A percentile compares a stretch with the other conserved stretches of the same genome.
phyloP scores from a whole-genome alignment of 1,284 basidiomycete species.

The Xerocomus amazonicus region DNA sequence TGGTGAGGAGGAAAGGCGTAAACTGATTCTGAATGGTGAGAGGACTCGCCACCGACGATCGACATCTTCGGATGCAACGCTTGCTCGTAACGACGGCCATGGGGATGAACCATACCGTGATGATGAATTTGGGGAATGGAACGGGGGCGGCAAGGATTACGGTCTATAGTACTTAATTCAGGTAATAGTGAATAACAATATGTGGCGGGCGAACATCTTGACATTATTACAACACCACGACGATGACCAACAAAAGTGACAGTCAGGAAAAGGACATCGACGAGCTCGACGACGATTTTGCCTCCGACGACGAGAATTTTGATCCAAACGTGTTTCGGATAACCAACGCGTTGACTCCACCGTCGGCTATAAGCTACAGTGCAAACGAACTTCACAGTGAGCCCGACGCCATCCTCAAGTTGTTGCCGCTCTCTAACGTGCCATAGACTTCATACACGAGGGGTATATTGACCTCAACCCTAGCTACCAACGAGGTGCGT shows the following conservation, averaged over 20 bases:
- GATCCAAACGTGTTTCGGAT: constrained; percentile 48
- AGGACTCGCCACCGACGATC: constrained; percentile 31
- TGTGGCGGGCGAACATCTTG: too few relatives aligned
- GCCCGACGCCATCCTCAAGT: constrained; percentile 15
- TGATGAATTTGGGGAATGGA: constrained; percentile 39
- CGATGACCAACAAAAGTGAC: constrained; percentile 21
- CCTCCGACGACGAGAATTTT: constrained; percentile 35
- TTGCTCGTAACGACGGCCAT: constrained; percentile 28
- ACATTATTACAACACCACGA: not conserved
- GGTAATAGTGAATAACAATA: too few relatives aligned
- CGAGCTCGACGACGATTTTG: constrained; percentile 47
- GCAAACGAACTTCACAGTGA: constrained; percentile 54
- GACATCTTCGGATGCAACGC: constrained; percentile 39
- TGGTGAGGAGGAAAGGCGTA: constrained; percentile 17
- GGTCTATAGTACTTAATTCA: not conserved
- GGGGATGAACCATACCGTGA: constrained; percentile 19
- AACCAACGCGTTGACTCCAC: constrained; percentile 39
- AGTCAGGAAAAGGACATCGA: constrained; percentile 41
- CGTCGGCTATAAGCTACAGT: constrained; percentile 37
- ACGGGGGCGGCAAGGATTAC: constrained; percentile 11
- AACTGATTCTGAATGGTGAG: constrained; percentile 26
- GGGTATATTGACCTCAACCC: constrained; percentile 64
- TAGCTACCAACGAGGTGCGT: constrained; percentile 62
- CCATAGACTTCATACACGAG: constrained; percentile 56
- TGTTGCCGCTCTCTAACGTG: constrained; percentile 4